Evolutionary conservation across 1,139 yeast genomes (phyloP).

Genomic region (Sugiyamaella xylanicola): DNA sequence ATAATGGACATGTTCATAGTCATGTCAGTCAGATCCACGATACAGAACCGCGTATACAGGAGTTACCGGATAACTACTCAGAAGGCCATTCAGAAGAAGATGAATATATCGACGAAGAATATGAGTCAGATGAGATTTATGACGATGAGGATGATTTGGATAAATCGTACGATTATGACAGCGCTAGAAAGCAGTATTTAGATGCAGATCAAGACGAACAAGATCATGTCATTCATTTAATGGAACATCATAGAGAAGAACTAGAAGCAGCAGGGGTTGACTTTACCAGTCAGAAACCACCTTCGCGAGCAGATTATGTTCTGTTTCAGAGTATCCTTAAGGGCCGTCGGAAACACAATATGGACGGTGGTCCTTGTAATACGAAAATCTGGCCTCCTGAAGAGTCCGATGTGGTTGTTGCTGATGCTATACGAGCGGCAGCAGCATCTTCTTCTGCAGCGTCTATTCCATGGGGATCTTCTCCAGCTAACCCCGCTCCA

Average conservation of each 20-base stretch:
- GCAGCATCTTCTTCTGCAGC: neutral
- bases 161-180: neutral
- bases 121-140: conserved; percentile 17
- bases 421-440: neutral
- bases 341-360: conserved; percentile 14
- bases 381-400: conserved; percentile 12
- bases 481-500: too few relatives aligned
- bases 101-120: conserved; percentile 19
- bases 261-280: conserved; percentile 15
- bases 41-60: neutral
- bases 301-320: conserved; percentile 6
- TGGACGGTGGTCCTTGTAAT: conserved; percentile 15
- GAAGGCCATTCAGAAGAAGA: conserved; percentile 3
- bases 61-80: conserved; percentile 22
- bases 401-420: neutral
- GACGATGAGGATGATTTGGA: conserved; percentile 18
- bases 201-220: conserved; percentile 5
- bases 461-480: neutral
- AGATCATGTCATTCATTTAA: conserved; percentile 13
- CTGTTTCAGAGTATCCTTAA: conserved; percentile 11
- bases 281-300: conserved; percentile 4
- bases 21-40: neutral
- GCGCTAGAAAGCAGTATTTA: neutral
- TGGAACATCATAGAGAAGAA: conserved; percentile 16
- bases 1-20: conserved; percentile 20